These are phyloP conservation scores for Aspergillus piperis DNA, from an alignment of 2,329 filamentous ascomycete genomes.

Conservation along the genomic window DNA sequence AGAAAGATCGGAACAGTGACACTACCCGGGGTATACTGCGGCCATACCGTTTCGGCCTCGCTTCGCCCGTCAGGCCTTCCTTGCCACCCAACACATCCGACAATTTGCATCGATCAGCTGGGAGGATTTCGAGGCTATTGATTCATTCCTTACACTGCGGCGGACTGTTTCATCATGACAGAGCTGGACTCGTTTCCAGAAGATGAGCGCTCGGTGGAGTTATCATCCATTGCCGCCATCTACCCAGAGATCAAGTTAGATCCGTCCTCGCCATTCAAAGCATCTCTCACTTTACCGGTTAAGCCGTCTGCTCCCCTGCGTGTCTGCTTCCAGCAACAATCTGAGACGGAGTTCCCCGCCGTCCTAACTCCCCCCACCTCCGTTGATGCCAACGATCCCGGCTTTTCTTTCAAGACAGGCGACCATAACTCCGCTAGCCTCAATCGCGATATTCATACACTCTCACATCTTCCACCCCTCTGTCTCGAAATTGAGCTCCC, in stretches of 20 bases:
- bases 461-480: slow-evolving; percentile 60
- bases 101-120: background rate
- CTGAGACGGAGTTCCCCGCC: slow-evolving; percentile 36
- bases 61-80: slow-evolving; percentile 10
- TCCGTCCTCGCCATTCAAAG: slow-evolving; percentile 48
- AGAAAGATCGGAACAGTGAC: slow-evolving; percentile 5
- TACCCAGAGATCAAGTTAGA: slow-evolving; percentile 61
- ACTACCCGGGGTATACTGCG: slow-evolving; percentile 11
- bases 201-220: slow-evolving; percentile 62
- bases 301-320: slow-evolving; percentile 56
- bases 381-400: slow-evolving; percentile 32
- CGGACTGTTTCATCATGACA: slow-evolving; percentile 32
- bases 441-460: slow-evolving; percentile 44
- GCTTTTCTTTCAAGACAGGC: slow-evolving; percentile 20
- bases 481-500: slow-evolving; percentile 56
- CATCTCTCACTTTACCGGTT: slow-evolving; percentile 58
- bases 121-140: background rate
- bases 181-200: slow-evolving; percentile 39
- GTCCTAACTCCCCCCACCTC: slow-evolving; percentile 47
- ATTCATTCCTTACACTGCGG: background rate
- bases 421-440: slow-evolving; percentile 18
- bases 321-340: slow-evolving; percentile 43
- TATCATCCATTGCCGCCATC: slow-evolving; percentile 62
- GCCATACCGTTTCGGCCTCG: slow-evolving; percentile 8
- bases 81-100: slow-evolving; percentile 16